Evolutionary conservation across 2,329 filamentous ascomycete genomes (phyloP), one percentile per base, ranked within the genome.

Genomic region (Verticillium nonalfalfae): DNA sequence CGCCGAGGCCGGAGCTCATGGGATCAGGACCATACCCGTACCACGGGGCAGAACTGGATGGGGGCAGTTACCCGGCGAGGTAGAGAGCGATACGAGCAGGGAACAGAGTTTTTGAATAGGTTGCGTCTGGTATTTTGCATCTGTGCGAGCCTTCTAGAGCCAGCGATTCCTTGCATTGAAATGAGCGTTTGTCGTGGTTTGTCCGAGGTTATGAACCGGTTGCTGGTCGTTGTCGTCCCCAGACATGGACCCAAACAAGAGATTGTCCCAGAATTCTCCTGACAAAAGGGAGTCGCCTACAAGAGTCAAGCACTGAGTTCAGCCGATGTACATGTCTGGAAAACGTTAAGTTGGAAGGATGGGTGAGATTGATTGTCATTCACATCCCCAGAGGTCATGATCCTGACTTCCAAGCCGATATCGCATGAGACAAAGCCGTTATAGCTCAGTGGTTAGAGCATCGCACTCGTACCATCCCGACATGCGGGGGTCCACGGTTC

Each of bases 31-130:
- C 61, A 1, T 52, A 57, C 14, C 50, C 56, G 9, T 59, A 39
- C 45, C 59, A 64, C 40, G 60, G 56, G 14, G 60, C 39, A 26
- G 63, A 64, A 59, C 61, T 64, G 6, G 63, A 64, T 15, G 63
- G 61, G 10, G 45, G 45, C n/a, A 52, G 18, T 21, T 52, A 52
- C 45, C 45, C 18, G n/a, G 45, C 45, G 45, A 21, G 45, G 45
- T 26, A 52, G 18, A n/a, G n/a, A 18, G 26, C 26, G n/a, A 52
- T 52, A 31, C 9, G 9, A 18, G 45, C n/a, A 4, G 45, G 7
- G 45, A 52, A 18, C 4, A 4, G 45, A 31, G 4, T 31, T 31
- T 31, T 31, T 4, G 3, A n/a, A 45, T 6, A 7, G 39, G n/a
- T 9, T 15, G 9, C 2, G 11, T 39, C 18, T 45, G 13, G 10